phyloP scores from a whole-genome alignment of 805 yeast species.

The Zygosaccharomyces bisporus region DNA sequence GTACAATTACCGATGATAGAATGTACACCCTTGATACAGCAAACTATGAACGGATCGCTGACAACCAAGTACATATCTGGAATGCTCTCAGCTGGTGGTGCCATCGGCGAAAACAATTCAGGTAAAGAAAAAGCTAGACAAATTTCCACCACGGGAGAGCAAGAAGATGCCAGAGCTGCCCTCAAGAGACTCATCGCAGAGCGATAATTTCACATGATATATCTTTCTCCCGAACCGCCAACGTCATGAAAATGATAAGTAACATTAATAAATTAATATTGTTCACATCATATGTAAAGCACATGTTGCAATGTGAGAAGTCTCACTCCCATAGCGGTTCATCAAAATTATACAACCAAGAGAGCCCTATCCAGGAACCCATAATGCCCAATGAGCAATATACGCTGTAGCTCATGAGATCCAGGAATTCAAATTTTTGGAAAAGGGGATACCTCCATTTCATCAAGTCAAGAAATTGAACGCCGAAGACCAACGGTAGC shows the following conservation, averaged over 20 bases:
- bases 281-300: neutral
- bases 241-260: neutral
- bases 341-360: conserved; percentile 84
- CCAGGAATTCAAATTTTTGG: conserved; percentile 63
- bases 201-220: conserved; percentile 9
- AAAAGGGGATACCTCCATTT: conserved; percentile 51
- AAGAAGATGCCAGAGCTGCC: conserved; percentile 34
- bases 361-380: conserved; percentile 81
- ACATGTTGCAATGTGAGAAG: conserved; percentile 14
- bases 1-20: conserved; percentile 23
- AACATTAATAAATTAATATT: conserved; percentile 1
- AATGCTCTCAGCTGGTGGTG: conserved; percentile 10
- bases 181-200: conserved; percentile 30
- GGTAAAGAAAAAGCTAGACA: conserved; percentile 9
- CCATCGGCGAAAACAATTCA: neutral
- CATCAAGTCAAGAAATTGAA: conserved; percentile 51
- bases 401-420: conserved; percentile 77
- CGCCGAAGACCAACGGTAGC: conserved; percentile 53
- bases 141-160: conserved; percentile 11
- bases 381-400: conserved; percentile 85
- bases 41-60: conserved; percentile 33
- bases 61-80: conserved; percentile 20
- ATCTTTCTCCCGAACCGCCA: conserved; percentile 6
- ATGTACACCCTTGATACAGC: conserved; percentile 35
- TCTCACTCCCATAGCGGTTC: conserved; percentile 56